Conservation (phyloP, 192 early-diverging fungal genomes). For the Coemansia sp. region DNA sequence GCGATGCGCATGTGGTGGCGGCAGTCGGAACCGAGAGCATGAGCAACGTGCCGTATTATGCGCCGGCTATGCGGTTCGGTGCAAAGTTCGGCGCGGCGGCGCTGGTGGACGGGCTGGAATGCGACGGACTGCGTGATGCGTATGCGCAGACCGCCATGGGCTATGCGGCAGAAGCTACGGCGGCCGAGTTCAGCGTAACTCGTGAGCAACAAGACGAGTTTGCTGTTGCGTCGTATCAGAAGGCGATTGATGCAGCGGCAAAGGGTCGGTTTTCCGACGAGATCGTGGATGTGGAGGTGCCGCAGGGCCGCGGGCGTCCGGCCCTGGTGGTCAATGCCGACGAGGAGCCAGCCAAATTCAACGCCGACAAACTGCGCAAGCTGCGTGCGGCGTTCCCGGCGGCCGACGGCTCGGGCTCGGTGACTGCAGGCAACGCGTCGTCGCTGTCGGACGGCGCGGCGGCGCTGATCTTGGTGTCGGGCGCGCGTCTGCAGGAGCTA, state of each 20-base stretch:
- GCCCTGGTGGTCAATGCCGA: constrained; percentile 58
- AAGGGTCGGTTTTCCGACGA: constrained; percentile 63
- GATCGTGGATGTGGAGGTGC: constrained; percentile 68
- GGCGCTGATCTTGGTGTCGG: constrained; percentile 71
- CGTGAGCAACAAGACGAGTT: constrained; percentile 81
- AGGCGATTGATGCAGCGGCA: constrained; percentile 66
- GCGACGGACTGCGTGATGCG: constrained; percentile 74
- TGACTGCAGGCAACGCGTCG: constrained; percentile 87
- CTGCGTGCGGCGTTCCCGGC: constrained; percentile 85
- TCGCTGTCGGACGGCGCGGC: constrained; percentile 78
- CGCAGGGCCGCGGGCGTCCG: constrained; percentile 66
- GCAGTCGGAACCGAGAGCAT: constrained; percentile 80
- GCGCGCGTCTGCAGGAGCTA: constrained; percentile 54
- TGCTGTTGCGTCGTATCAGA: constrained; percentile 72
- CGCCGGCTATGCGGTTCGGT: constrained; percentile 75
- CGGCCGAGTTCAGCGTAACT: constrained; percentile 70
- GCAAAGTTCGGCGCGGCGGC: constrained; percentile 70
- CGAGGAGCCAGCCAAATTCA: constrained; percentile 70
- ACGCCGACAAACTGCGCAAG: constrained; percentile 81
- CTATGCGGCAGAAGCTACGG: constrained; percentile 76
- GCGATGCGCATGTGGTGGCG: constrained; percentile 67
- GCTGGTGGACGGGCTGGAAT: constrained; percentile 72
- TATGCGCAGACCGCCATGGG: constrained; percentile 76
- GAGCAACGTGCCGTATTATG: constrained; percentile 79
- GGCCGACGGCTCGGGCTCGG: constrained; percentile 69